Evolutionary conservation across 805 yeast genomes (phyloP).

Genomic region (Wickerhamomyces mucosus): DNA sequence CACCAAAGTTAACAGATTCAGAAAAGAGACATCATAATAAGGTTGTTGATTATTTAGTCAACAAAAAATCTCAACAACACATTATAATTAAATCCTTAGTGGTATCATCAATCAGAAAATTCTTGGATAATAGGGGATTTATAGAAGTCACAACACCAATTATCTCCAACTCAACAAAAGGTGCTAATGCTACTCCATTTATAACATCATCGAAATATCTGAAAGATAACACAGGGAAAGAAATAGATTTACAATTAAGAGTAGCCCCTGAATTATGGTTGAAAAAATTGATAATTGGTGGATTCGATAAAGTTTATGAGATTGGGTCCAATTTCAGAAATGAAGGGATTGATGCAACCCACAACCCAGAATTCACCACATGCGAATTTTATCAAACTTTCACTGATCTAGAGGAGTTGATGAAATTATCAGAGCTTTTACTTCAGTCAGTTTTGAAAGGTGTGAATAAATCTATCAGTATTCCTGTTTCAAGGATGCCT

Average conservation of each 20-base stretch:
- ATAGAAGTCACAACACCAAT: conserved; percentile 88
- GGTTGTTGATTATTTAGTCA: conserved; percentile 65
- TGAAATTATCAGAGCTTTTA: conserved; percentile 51
- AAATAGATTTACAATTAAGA: conserved; percentile 45
- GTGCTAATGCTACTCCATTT: conserved; percentile 92
- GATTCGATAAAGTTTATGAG: conserved; percentile 81
- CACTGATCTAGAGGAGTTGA: conserved; percentile 56
- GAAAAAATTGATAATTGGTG: conserved; percentile 72
- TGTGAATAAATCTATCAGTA: conserved; percentile 13
- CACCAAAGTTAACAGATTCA: conserved; percentile 49
- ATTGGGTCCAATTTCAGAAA: conserved; percentile 81
- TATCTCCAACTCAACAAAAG: conserved; percentile 61
- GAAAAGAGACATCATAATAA: conserved; percentile 55
- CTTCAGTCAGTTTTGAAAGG: conserved; percentile 31
- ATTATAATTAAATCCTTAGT: conserved; percentile 46
- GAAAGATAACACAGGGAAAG: conserved; percentile 18
- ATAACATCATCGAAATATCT: conserved; percentile 34
- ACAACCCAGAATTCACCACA: conserved; percentile 88
- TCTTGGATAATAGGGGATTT: conserved; percentile 45
- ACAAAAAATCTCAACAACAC: conserved; percentile 37
- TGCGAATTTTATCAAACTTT: conserved; percentile 82
- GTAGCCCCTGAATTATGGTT: conserved; percentile 97
- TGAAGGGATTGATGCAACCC: conserved; percentile 89
- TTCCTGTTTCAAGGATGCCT: neutral
- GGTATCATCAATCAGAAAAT: conserved; percentile 44